Evolutionary conservation across 805 yeast genomes (phyloP), one percentile per base, ranked within the genome.

Genomic region (Starmera quercuum): DNA sequence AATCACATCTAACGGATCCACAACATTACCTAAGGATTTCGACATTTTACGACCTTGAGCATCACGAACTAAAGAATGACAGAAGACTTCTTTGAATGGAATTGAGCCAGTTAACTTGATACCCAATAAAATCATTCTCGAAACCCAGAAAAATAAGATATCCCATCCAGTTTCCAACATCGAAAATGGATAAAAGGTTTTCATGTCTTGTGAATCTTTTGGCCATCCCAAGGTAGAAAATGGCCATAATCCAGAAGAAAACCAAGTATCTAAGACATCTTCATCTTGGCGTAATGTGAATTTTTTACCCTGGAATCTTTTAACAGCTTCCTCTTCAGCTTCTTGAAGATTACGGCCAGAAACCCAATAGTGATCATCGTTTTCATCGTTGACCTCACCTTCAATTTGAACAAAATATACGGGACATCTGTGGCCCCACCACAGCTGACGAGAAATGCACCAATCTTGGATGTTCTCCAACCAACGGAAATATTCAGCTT

Each of bases 41-140:
- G 97, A 90, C 98, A 92, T 88, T 66, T 92, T 92, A 60, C 98
- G 81, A 46, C 98, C 98, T 64, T 92, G 97, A 34, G 98, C 95
- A 64, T 92, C 98, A 66, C 98, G 87, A 28, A 92, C 96, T 59
- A 92, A 78, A 13, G 98, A 88, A 61, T 92, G 98, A 64, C 97
- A 90, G 77, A 86, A 92, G 13, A 92, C 97, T 63, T 92, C 97
- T 47, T 75, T 79, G 73, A 92, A 92, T 40, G 98, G 98, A 46
- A 85, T 75, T 38, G 78, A 65, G 33, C 96, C 97, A 18, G 95
- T 85, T 59, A 90, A 69, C 63, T 90, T 88, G 50, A 87, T 59
- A 42, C 95, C 92, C 54, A 92, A 67, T 66, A 90, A 72, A 44
- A 90, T 81, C 98, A 92, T 92, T 66, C 98, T 78, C 20, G 92